phyloP scores from a whole-genome alignment of 2,329 filamentous ascomycete genomes.

The Drechslera avenae region DNA sequence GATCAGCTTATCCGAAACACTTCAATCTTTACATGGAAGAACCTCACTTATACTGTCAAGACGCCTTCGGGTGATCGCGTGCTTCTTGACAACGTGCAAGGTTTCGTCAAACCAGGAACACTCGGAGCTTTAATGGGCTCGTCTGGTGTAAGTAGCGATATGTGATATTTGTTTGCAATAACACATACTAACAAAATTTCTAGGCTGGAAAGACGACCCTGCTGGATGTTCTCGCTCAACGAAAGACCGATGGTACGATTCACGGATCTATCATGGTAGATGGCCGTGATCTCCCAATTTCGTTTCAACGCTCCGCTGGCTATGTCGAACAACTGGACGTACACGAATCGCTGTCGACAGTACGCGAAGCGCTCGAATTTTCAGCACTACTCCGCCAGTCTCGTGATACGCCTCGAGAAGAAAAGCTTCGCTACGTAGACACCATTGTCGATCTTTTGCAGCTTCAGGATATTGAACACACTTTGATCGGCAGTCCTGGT shows the following conservation, averaged over 20 bases:
- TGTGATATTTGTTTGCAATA: neutral
- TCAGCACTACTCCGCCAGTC: constrained; percentile 64
- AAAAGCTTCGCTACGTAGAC: constrained; percentile 66
- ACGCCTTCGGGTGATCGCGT: constrained; percentile 42
- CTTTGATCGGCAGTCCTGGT: constrained; percentile 50
- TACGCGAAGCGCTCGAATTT: constrained; percentile 65
- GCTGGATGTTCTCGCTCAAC: constrained; percentile 61
- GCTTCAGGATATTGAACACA: constrained; percentile 63
- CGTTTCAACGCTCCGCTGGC: constrained; percentile 79
- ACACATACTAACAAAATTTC: neutral
- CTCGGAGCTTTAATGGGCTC: constrained; percentile 50
- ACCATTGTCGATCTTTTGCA: constrained; percentile 63
- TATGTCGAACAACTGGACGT: constrained; percentile 61
- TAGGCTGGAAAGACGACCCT: constrained; percentile 40
- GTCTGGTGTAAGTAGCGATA: constrained; percentile 19
- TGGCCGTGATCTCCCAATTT: constrained; percentile 70
- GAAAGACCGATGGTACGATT: constrained; percentile 82
- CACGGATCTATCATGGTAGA: constrained; percentile 80
- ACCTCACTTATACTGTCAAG: constrained; percentile 63
- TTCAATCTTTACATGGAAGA: constrained; percentile 69
- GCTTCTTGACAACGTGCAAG: constrained; percentile 58
- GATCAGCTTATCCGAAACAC: constrained; percentile 64
- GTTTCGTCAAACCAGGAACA: constrained; percentile 59
- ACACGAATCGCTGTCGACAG: constrained; percentile 62
- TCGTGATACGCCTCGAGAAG: constrained; percentile 55